These are phyloP conservation scores for Scheffersomyces insectosa DNA, from an alignment of 1,139 yeast species.

Conservation along the genomic window DNA sequence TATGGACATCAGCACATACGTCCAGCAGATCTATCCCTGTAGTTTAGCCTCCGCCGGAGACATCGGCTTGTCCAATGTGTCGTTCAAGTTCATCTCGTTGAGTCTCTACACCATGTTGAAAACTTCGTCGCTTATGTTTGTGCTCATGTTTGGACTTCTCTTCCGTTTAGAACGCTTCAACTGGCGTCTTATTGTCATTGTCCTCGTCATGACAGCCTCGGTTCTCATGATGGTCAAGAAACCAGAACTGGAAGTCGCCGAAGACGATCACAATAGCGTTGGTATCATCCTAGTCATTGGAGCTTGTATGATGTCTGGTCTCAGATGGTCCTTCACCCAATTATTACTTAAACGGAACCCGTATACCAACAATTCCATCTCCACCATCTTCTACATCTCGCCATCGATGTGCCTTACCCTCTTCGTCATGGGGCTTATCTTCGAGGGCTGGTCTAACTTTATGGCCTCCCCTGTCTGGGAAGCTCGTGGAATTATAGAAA, in stretches of 20 bases:
- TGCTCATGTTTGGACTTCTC: conserved; percentile 78
- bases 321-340: conserved; percentile 95
- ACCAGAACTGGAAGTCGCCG: conserved; percentile 21
- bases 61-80: conserved; percentile 87
- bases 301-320: conserved; percentile 82
- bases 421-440: conserved; percentile 55
- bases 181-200: conserved; percentile 65
- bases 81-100: conserved; percentile 75
- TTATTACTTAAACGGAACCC: conserved; percentile 63
- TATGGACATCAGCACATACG: conserved; percentile 31
- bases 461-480: conserved; percentile 61
- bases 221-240: conserved; percentile 82
- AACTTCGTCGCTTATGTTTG: conserved; percentile 84
- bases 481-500: conserved; percentile 51
- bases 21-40: conserved; percentile 72
- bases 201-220: conserved; percentile 74
- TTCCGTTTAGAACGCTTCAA: conserved; percentile 75
- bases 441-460: conserved; percentile 68
- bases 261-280: conserved; percentile 26
- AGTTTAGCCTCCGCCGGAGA: conserved; percentile 89
- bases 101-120: conserved; percentile 92
- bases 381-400: conserved; percentile 78
- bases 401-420: conserved; percentile 78
- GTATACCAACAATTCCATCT: conserved; percentile 69
- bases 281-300: conserved; percentile 75